Evolutionary conservation across 179 eudicot species (phyloP), one percentile per base, ranked within the genome.

Genomic region (Spergularia azorica): DNA sequence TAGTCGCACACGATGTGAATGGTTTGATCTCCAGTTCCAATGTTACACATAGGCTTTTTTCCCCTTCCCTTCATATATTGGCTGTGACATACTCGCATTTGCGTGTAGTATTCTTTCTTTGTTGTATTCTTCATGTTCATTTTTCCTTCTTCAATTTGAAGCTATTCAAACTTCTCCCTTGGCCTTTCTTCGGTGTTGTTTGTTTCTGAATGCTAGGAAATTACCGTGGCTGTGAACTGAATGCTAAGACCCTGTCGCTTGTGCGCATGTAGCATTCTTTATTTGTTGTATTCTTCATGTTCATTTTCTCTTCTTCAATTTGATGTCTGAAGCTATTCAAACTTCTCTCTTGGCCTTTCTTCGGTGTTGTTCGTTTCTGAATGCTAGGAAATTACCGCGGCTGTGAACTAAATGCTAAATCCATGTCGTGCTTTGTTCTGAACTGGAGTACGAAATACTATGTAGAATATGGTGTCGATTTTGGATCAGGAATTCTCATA

Each of bases 11-110:
- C 14, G 43, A 11, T 68, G 50, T 74, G 74, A 67, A n/a, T 72
- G 68, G 58, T 65, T 43, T 56, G 63, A 72, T 54, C 21, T 41
- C 61, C 65, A 32, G 46, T 68, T 71, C 65, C 72, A 41, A 64
- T 26, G 63, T 63, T 54, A 70, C 20, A 6, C 39, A 39, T 64
- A 78, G 75, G 17, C 43, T 57, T 38, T 54, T 77, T 18, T 12
- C 55, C 50, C 21, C 9, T 36, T 2, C 3, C 39, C 38, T 9
- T 20, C 36, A 5, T 63, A 70, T 51, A 18, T 6, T 38, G 56
- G 54, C 26, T 68, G 67, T 56, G 32, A 26, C 54, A 77, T 26
- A n/a, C 36, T 13, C 48, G 8, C 48, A 3, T 43, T 4, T 4
- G 6, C 48, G 39, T 26, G 20, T 2, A 39, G 16, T 39, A 3